Evolutionary conservation across 768 basidiomycete genomes (phyloP).

Genomic region (Mycena haematopus): DNA sequence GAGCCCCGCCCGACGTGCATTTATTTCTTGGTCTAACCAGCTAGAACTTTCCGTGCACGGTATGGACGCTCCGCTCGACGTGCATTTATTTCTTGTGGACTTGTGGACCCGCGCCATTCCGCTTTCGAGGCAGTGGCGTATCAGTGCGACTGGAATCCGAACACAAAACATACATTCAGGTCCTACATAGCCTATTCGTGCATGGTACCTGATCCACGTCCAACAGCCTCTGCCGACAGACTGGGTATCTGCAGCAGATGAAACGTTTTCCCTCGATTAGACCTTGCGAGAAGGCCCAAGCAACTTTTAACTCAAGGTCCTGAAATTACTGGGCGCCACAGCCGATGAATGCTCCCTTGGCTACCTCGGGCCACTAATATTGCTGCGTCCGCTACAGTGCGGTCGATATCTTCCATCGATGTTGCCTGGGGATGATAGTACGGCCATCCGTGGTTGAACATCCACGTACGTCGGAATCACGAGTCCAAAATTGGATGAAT

Average conservation of each 20-base stretch:
- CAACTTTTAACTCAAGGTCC: conserved; percentile 19
- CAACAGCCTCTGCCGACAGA: conserved; percentile 10
- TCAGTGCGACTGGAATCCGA: background rate
- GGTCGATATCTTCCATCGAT: conserved; percentile 9
- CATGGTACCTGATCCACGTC: conserved; percentile 17
- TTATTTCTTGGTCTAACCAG: background rate
- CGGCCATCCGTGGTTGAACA: background rate
- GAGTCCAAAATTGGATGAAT: background rate
- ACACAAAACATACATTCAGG: background rate
- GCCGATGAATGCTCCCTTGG: conserved; percentile 9
- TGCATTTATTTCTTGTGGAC: background rate
- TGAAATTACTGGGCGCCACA: conserved; percentile 18
- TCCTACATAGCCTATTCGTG: background rate
- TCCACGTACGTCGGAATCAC: conserved; percentile 1
- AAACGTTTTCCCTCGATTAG: conserved; percentile 21
- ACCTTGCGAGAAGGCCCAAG: conserved; percentile 3
- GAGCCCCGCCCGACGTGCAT: background rate
- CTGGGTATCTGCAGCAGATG: conserved; percentile 3
- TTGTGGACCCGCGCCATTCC: conserved; percentile 8
- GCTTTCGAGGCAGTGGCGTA: conserved; percentile 14
- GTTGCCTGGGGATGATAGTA: conserved; percentile 10
- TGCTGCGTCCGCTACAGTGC: background rate
- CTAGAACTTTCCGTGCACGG: conserved; percentile 12
- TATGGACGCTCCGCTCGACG: too few species aligned
- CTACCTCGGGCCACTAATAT: background rate